Evolutionary conservation across 805 yeast genomes (phyloP), one percentile per base, ranked within the genome.

Genomic region (Candida railenensis): DNA sequence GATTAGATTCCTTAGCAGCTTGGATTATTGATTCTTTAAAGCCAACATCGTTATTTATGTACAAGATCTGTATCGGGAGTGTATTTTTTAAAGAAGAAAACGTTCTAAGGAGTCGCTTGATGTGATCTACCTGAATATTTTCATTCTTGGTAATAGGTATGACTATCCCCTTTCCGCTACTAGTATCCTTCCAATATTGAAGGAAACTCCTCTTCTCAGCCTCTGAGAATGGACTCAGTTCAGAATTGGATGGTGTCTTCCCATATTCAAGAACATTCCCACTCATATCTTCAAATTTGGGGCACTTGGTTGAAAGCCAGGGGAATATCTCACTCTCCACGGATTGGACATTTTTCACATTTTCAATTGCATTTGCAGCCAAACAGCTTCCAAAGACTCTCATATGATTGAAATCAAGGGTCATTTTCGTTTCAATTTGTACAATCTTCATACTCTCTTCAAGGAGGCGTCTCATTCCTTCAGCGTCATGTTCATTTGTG

Each of bases 111-210:
- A 36, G 39, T 15, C 39, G 20, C 4, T 19, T 19, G 4, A 36
- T 20, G 37, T 34, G 19, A 8, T 34, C 15, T 34, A 16, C 37
- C 4, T 20, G 21, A 12, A 8, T 9, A 5, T 36, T 36, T 7
- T 16, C 37, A 16, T 16, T 7, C 19, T n/a, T 34, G 7, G 64
- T 62, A 4, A 67, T 32, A 0, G 71, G 65, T 3, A 69, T 59
- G 15, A 66, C 68, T 4, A 69, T 63, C 0, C 74, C 74, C 38
- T 50, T 52, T 1, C 67, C 69, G 28, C 52, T 54, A 38, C 58
- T 53, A 33, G 40, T 48, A 1, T 28, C 12, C 15, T 43, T 21
- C 28, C 56, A 46, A 28, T 47, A 38, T 15, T 45, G 42, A 25
- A 57, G 22, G 25, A 61, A 36, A 16, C 21, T 36, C 21, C 22